Evolutionary conservation across 2,329 filamentous ascomycete genomes (phyloP).

Genomic region (Pseudocercospora vitis): DNA sequence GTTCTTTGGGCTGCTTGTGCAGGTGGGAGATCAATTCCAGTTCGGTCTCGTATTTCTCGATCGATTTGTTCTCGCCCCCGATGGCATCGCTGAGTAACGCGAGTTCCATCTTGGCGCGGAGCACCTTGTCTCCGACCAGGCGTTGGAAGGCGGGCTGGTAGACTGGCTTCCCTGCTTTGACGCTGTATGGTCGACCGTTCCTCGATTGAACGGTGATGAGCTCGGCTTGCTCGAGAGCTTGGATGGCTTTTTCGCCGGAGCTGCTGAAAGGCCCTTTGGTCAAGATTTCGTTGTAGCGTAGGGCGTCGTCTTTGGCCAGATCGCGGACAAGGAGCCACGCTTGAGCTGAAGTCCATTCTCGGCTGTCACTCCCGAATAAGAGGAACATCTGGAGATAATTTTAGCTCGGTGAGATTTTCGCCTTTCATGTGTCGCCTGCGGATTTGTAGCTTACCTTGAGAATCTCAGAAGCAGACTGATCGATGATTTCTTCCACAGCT

Average conservation of each 20-base stretch:
- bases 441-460: slow-evolving; percentile 61
- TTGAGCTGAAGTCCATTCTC: slow-evolving; percentile 78
- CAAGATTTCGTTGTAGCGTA: slow-evolving; percentile 84
- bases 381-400: slow-evolving; percentile 77
- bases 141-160: slow-evolving; percentile 79
- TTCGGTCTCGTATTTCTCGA: slow-evolving; percentile 79
- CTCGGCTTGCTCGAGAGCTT: slow-evolving; percentile 79
- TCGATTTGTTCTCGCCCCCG: slow-evolving; percentile 69
- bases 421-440: no score
- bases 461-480: slow-evolving; percentile 85
- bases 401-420: no score
- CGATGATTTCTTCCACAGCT: slow-evolving; percentile 84
- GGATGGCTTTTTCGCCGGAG: slow-evolving; percentile 72
- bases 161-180: slow-evolving; percentile 81
- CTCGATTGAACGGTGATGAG: slow-evolving; percentile 73
- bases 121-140: slow-evolving; percentile 68
- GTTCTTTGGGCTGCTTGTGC: slow-evolving; percentile 68
- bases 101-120: slow-evolving; percentile 69
- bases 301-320: slow-evolving; percentile 64
- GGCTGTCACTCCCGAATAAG: slow-evolving; percentile 57
- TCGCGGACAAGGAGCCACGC: slow-evolving; percentile 85
- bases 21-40: slow-evolving; percentile 68
- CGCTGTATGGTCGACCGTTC: slow-evolving; percentile 73
- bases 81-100: slow-evolving; percentile 67
- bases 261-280: slow-evolving; percentile 70